Evolutionary conservation across 2,329 filamentous ascomycete genomes (phyloP).

Genomic region (Endocalyx cinctus): DNA sequence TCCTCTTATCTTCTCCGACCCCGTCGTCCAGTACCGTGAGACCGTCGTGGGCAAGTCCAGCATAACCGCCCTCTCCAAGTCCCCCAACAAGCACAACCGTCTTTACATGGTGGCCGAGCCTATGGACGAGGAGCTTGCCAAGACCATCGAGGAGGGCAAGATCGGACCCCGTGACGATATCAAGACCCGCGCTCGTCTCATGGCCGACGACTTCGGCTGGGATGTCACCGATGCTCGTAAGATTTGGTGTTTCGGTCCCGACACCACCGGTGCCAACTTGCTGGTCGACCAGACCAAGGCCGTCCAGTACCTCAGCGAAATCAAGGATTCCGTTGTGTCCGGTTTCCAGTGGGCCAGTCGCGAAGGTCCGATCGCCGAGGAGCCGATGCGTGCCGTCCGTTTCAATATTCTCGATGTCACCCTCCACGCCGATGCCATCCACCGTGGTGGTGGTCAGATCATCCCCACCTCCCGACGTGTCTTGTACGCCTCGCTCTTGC

Average conservation of each 20-base stretch:
- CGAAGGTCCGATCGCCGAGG: slow-evolving; percentile 95
- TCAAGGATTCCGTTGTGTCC: slow-evolving; percentile 99
- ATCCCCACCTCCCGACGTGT: slow-evolving; percentile 98
- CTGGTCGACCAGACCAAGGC: slow-evolving; percentile 99
- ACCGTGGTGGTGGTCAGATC: slow-evolving; percentile 98
- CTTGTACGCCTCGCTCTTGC: slow-evolving; percentile 85
- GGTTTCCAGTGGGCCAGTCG: slow-evolving; percentile 99
- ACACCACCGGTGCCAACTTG: slow-evolving; percentile 97
- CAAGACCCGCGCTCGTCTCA: slow-evolving; percentile 93
- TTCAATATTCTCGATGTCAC: slow-evolving; percentile 99
- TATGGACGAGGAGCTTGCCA: slow-evolving; percentile 84
- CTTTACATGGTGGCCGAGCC: slow-evolving; percentile 93
- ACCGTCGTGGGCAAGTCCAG: slow-evolving; percentile 78
- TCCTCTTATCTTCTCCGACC: slow-evolving; percentile 95
- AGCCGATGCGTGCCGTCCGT: slow-evolving; percentile 94
- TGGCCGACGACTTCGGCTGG: slow-evolving; percentile 97
- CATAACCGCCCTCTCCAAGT: slow-evolving; percentile 98
- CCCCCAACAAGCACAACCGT: slow-evolving; percentile 99
- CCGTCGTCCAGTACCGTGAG: slow-evolving; percentile 98
- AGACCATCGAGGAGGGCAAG: slow-evolving; percentile 87
- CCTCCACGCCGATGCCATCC: slow-evolving; percentile 98
- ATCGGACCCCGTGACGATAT: slow-evolving; percentile 95
- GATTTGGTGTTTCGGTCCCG: slow-evolving; percentile 99
- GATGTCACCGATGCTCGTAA: slow-evolving; percentile 99
- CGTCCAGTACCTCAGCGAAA: slow-evolving; percentile 99